A percentile compares a stretch with the other conserved stretches of the same genome.
phyloP scores from a whole-genome alignment of 2,329 filamentous ascomycete genomes.

The Tolypocladium guangdongense region DNA sequence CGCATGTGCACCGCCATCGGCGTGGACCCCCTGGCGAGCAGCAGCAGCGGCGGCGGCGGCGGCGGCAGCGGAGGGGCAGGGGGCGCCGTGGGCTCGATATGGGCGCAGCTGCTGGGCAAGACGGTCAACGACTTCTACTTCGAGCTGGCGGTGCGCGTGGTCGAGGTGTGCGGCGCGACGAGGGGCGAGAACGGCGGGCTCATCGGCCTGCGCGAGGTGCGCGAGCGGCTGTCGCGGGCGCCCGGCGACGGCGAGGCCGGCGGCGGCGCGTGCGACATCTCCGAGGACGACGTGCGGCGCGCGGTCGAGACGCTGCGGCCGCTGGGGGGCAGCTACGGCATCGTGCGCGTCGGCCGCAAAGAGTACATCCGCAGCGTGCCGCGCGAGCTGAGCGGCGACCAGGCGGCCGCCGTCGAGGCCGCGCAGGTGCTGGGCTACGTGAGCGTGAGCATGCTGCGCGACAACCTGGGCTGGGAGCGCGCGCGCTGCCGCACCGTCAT shows the following conservation, averaged over 20 bases:
- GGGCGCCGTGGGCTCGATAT: conserved; percentile 55
- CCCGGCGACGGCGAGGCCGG: conserved; percentile 32
- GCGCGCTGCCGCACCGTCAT: conserved; percentile 81
- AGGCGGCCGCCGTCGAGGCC: conserved; percentile 83
- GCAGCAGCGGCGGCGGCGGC: conserved; percentile 18
- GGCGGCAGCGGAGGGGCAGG: conserved; percentile 16
- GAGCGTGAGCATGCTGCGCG: conserved; percentile 75
- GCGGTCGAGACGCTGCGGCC: conserved; percentile 82
- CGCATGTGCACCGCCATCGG: conserved; percentile 98
- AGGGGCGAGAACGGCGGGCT: conserved; percentile 86
- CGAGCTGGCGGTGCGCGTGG: conserved; percentile 87
- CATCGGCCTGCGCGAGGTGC: conserved; percentile 72
- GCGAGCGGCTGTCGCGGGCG: conserved; percentile 56
- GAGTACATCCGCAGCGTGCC: conserved; percentile 87
- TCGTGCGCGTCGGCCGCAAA: conserved; percentile 72
- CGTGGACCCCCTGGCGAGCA: conserved; percentile 73
- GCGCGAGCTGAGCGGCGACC: conserved; percentile 89
- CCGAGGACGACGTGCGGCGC: conserved; percentile 85
- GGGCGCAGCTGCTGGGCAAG: conserved; percentile 84
- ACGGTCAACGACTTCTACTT: conserved; percentile 99
- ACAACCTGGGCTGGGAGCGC: conserved; percentile 77
- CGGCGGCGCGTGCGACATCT: conserved; percentile 54
- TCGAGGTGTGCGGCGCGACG: conserved; percentile 82
- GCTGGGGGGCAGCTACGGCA: conserved; percentile 76
- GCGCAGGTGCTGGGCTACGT: conserved; percentile 85